Evolutionary conservation across 768 basidiomycete species (phyloP), one percentile per base, ranked within the genome.

Genomic region (Tulasnella sp.): DNA sequence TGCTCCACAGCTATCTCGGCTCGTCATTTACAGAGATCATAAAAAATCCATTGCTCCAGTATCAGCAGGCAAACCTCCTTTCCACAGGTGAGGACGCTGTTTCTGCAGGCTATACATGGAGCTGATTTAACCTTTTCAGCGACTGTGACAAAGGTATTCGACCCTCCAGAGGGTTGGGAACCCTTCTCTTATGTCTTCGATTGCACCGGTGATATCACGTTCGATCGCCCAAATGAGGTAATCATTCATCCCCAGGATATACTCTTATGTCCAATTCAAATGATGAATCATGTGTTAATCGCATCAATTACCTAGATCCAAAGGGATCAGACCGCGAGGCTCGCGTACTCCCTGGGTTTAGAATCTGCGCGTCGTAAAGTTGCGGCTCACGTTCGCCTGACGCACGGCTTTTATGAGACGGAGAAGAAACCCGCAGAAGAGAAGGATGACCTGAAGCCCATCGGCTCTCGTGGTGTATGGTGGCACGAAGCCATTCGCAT

Each of bases 401-500:
- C 85, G 58, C 83, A 82, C 24, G 86, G 88, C 26, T 88, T 84
- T 69, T 91, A 91, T 68, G 82, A 88, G 66, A 83, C 82, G 21
- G 51, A 61, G 8, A 80, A 79, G 62, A 78, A 77, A 63, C 74
- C 17, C 78, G 82, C 62, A 75, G 54, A 80, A 55, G 90, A 91
- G 74, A 84, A 82, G 68, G 84, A 86, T 48, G 82, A 85, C 59
- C 71, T 83, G 13, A 85, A 86, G 67, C 88, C 90, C 10, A 71
- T 74, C 19, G 84, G 82, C 47, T 78, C 81, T 4, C 71, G 83
- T 61, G 89, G 90, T 17, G 80, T 75, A 17, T 93, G 90, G 90
- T 92, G 88, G 87, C 90, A 93, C 65, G 90, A 92, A 73, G 81
- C 86, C 1, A 73, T 87, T 24, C 79, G 89, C 32, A 80, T 80